These are phyloP conservation scores for Tetragonia tetragonoides DNA, from an alignment of 148 eudicot genomes.

Conservation along the genomic window DNA sequence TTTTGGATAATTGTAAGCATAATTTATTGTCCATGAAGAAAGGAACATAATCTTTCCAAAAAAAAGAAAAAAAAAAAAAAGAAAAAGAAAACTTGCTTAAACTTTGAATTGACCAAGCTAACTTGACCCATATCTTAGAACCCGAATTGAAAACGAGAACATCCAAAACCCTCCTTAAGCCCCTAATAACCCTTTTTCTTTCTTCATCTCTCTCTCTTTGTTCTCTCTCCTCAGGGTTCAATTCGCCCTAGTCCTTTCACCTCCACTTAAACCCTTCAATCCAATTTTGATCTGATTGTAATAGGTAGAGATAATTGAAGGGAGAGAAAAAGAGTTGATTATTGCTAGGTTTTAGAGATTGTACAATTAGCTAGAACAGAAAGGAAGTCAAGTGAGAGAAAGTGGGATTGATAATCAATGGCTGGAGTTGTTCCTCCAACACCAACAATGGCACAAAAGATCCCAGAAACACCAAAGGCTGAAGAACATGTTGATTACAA, in stretches of 20 bases:
- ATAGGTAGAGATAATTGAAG: not conserved
- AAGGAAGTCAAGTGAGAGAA: not conserved
- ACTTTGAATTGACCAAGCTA: too few species aligned
- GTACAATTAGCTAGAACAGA: not conserved
- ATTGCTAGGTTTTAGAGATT: constrained; percentile 6
- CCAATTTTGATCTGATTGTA: not conserved
- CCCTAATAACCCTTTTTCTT: constrained; percentile 6
- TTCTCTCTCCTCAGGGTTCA: not conserved
- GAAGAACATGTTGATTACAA: constrained; percentile 67
- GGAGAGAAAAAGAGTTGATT: constrained; percentile 5
- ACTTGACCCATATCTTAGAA: not conserved
- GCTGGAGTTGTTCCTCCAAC: constrained; percentile 26
- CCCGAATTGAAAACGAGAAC: constrained; percentile 7
- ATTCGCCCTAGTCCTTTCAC: not conserved
- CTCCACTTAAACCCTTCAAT: constrained; percentile 26
- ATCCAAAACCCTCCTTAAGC: constrained; percentile 39
- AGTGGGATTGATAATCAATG: constrained; percentile 21
- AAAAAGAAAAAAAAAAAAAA: too few species aligned
- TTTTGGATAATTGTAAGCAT: too few species aligned
- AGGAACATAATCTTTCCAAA: too few species aligned
- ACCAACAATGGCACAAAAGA: constrained; percentile 22
- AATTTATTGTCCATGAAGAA: too few species aligned
- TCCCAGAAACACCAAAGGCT: constrained; percentile 30
- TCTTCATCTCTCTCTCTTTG: not conserved
- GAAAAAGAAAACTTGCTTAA: too few species aligned